phyloP scores from a whole-genome alignment of 768 basidiomycete species.

The Suillus occidentalis region DNA sequence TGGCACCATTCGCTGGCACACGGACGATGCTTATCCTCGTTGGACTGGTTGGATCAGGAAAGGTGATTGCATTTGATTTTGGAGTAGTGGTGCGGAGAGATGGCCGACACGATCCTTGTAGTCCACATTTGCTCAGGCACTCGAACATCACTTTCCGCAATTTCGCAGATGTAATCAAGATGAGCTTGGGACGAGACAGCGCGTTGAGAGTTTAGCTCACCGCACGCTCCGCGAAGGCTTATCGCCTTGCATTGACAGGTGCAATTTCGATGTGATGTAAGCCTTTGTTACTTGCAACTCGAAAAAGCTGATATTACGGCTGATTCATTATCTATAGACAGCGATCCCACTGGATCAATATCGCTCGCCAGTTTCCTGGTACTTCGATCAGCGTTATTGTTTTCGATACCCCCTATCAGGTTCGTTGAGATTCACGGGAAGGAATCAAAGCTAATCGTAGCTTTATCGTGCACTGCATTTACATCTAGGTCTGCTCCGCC shows the following conservation, averaged over 20 bases:
- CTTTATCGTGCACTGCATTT: conserved; percentile 19
- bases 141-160: conserved; percentile 56
- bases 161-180: conserved; percentile 81
- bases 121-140: conserved; percentile 73
- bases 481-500: conserved; percentile 55
- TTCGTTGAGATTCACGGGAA: conserved; percentile 33
- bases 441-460: conserved; percentile 3
- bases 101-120: conserved; percentile 15
- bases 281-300: conserved; percentile 22
- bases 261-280: conserved; percentile 70
- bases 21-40: conserved; percentile 69
- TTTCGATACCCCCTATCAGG: conserved; percentile 76
- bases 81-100: conserved; percentile 11
- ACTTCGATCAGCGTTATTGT: conserved; percentile 71
- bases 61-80: conserved; percentile 42
- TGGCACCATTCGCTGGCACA: conserved; percentile 26
- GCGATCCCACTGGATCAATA: conserved; percentile 71
- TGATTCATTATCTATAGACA: conserved; percentile 43
- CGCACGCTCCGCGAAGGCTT: conserved; percentile 51
- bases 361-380: conserved; percentile 65
- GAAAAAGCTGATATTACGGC: neutral
- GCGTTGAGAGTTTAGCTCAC: conserved; percentile 63
- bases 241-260: conserved; percentile 80
- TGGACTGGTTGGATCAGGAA: conserved; percentile 74
- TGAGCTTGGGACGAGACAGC: conserved; percentile 65